A percentile compares a stretch with the other conserved stretches of the same genome.
Evolutionary conservation across 805 yeast genomes (phyloP).

Genomic region (Wickerhamomyces silvicola): DNA sequence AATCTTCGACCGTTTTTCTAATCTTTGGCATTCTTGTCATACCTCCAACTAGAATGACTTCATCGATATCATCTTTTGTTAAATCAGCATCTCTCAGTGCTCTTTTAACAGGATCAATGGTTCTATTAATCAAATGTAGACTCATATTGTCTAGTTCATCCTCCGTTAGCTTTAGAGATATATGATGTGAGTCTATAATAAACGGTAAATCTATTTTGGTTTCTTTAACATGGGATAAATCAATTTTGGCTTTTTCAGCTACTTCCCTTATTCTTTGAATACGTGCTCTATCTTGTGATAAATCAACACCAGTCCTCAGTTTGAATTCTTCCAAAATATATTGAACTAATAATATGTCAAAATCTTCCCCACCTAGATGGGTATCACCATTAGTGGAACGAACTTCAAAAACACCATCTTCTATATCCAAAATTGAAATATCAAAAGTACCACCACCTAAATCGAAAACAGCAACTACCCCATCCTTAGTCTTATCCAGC

Average conservation of each 20-base stretch:
- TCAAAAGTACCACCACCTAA: conserved; percentile 83
- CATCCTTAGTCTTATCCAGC: conserved; percentile 42
- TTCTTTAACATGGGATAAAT: conserved; percentile 55
- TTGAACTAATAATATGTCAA: conserved; percentile 53
- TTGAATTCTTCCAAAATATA: conserved; percentile 50
- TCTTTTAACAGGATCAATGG: conserved; percentile 66
- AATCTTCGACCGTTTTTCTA: conserved; percentile 49
- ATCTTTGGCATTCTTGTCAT: conserved; percentile 89
- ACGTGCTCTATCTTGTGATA: conserved; percentile 45
- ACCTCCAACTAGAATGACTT: conserved; percentile 77
- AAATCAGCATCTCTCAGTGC: conserved; percentile 72
- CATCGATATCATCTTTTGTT: conserved; percentile 59
- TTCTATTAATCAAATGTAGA: conserved; percentile 56
- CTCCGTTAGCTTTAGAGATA: conserved; percentile 53
- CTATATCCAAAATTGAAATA: conserved; percentile 68
- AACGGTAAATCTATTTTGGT: conserved; percentile 68
- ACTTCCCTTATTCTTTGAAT: conserved; percentile 72
- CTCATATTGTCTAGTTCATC: conserved; percentile 63
- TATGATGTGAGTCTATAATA: conserved; percentile 54
- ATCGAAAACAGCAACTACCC: conserved; percentile 48
- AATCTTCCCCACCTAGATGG: conserved; percentile 79
- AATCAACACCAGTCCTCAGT: conserved; percentile 44
- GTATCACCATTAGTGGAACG: conserved; percentile 80
- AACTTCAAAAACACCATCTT: conserved; percentile 74
- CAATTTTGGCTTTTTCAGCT: conserved; percentile 72